Base-by-base conservation (phyloP, 305 asterid genomes). In the Monarda citriodora region DNA sequence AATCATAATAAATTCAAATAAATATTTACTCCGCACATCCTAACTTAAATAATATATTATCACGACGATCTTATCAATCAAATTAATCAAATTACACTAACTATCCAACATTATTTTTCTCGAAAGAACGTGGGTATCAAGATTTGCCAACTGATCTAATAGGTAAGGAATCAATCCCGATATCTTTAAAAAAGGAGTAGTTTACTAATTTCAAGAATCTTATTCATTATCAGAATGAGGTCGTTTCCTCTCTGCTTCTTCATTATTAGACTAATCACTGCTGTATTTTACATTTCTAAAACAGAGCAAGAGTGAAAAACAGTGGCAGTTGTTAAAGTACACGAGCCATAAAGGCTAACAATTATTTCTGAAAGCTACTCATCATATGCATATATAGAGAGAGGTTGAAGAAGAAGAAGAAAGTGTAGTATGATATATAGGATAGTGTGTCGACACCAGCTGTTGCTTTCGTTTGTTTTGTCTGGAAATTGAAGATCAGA, bases 141-240 rank as follows among this genome's bases (percentile, higher is more conserved):
- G 52, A 15, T 26, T 42, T 65, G 51, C 51, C 66, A 37, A 50
- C 41, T 48, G 58, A 58, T 66, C 26, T 64, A 64, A 45, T 12
- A 60, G 74, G 82, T 72, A 82, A 82, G 69, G 85, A 85, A 80
- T 80, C 70, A 69, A 73, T 61, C 52, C 72, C 72, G 61, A 58
- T 47, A 45, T 1, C 5, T 18, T 2, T 3, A 26, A 26, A 26
- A 26, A 26, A 26, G n/a, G n/a, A n/a, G 31, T 5, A 26, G 31
- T 58, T 70, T 42, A 58, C 68, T 46, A 12, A 54, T 40, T 46
- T 20, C 49, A 45, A 71, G 57, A 72, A 67, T 64, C 58, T 56
- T 23, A 29, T 61, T 22, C 26, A 63, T 67, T 29, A 29, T 29
- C 6, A 29, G 32, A 29, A 29, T 29, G 32, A 49, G 63, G 79